Conservation (phyloP, 2,329 filamentous ascomycete genomes). For the Phialemoniopsis sp. region DNA sequence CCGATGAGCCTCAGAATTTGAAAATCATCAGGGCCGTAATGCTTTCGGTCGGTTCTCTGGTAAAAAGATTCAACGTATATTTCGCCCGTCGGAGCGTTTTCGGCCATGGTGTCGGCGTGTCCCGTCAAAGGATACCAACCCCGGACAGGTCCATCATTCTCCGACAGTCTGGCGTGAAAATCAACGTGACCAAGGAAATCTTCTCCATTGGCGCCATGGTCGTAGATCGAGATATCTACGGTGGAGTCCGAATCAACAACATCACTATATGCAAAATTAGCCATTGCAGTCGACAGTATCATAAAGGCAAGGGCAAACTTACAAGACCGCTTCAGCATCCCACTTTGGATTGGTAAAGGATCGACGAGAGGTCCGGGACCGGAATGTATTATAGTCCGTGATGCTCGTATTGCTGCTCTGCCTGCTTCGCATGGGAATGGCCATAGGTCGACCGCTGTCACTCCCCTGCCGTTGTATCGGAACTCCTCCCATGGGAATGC, state of each 20-base stretch:
- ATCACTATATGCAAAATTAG: slow-evolving; percentile 54
- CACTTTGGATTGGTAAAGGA: slow-evolving; percentile 82
- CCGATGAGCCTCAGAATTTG: slow-evolving; percentile 94
- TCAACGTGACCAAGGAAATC: slow-evolving; percentile 90
- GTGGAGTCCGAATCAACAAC: slow-evolving; percentile 88
- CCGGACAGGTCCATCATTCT: slow-evolving; percentile 66
- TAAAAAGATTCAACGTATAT: slow-evolving; percentile 84
- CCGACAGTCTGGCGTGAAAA: slow-evolving; percentile 63
- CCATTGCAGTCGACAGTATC: not conserved
- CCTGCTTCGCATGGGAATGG: slow-evolving; percentile 93
- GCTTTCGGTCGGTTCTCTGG: slow-evolving; percentile 82
- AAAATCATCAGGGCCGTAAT: slow-evolving; percentile 93
- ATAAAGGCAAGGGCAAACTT: slow-evolving; percentile 35
- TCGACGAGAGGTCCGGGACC: slow-evolving; percentile 51
- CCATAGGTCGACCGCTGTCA: slow-evolving; percentile 79
- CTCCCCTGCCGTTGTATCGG: slow-evolving; percentile 67
- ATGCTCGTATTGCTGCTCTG: slow-evolving; percentile 94
- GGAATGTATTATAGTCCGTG: slow-evolving; percentile 58
- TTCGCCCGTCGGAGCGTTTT: slow-evolving; percentile 78
- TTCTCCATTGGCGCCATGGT: slow-evolving; percentile 69
- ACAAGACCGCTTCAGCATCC: slow-evolving; percentile 96
- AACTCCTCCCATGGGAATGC: slow-evolving; percentile 41
- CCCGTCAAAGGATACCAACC: slow-evolving; percentile 83
- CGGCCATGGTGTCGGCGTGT: slow-evolving; percentile 64
- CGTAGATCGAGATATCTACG: slow-evolving; percentile 91